Conservation (phyloP, 306 rosid species). For the Quercus glauca region DNA sequence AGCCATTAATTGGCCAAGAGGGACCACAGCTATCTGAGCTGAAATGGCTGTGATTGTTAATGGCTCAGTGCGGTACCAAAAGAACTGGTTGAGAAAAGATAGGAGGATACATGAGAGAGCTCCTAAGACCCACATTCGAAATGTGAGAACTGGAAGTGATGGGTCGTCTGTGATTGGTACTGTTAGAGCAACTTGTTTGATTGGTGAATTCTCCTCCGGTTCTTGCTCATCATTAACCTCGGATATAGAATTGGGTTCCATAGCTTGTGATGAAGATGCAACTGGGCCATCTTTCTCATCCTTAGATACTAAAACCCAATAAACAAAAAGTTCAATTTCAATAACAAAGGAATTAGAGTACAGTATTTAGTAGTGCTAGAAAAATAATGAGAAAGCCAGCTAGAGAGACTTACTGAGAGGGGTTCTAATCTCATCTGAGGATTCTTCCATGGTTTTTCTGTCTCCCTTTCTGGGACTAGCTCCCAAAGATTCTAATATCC, state of each 20-base stretch:
- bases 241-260: neutral
- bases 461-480: neutral
- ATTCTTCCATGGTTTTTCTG: slow-evolving; percentile 20
- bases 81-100: slow-evolving; percentile 89
- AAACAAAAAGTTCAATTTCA: neutral
- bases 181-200: slow-evolving; percentile 81
- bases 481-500: neutral
- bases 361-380: no score
- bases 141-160: slow-evolving; percentile 66
- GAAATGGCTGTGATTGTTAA: slow-evolving; percentile 81
- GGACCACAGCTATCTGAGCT: slow-evolving; percentile 91
- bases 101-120: slow-evolving; percentile 60
- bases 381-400: neutral
- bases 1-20: slow-evolving; percentile 87
- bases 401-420: slow-evolving; percentile 19
- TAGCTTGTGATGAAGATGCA: neutral
- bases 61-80: slow-evolving; percentile 88
- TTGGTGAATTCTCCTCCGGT: slow-evolving; percentile 57
- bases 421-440: slow-evolving; percentile 20
- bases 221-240: slow-evolving; percentile 1
- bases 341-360: neutral
- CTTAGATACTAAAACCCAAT: slow-evolving; percentile 7
- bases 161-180: slow-evolving; percentile 73
- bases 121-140: slow-evolving; percentile 90
- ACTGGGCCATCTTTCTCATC: neutral